Conservation (phyloP, 179 eudicot species). For the Carnegiea gigantea region DNA sequence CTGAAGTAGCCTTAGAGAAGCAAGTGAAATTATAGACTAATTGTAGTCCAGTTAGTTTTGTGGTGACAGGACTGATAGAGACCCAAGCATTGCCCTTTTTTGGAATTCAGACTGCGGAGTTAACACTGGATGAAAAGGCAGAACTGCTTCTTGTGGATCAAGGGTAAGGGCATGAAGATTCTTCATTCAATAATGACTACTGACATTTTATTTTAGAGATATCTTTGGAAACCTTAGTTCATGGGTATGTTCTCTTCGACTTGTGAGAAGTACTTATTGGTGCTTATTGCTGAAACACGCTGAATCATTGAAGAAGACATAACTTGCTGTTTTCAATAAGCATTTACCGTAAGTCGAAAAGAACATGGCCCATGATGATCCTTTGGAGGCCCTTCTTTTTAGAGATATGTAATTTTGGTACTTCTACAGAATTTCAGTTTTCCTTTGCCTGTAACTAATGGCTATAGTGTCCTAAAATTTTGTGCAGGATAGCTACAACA, state of each 20-base stretch:
- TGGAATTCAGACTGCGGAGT: constrained; percentile 56
- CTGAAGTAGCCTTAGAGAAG: background rate
- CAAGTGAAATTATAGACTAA: constrained; percentile 32
- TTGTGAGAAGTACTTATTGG: no score
- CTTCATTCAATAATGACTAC: background rate
- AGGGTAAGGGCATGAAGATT: constrained; percentile 40
- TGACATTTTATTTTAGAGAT: background rate
- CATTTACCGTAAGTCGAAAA: no score
- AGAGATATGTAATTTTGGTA: background rate
- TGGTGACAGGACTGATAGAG: constrained; percentile 88
- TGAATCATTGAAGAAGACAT: no score
- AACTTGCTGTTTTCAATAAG: no score
- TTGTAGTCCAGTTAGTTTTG: constrained; percentile 87
- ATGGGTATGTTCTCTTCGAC: no score
- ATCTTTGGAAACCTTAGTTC: background rate
- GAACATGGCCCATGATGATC: background rate
- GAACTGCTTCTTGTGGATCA: constrained; percentile 79
- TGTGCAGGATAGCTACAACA: constrained; percentile 63
- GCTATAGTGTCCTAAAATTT: background rate
- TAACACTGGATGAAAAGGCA: constrained; percentile 87
- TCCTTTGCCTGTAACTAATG: background rate
- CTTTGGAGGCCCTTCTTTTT: background rate
- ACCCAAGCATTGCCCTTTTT: constrained; percentile 63
- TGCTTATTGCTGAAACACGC: no score
- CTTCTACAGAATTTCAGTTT: background rate